Conservation (phyloP, 2,329 filamentous ascomycete genomes). For the Penicillium expansum region DNA sequence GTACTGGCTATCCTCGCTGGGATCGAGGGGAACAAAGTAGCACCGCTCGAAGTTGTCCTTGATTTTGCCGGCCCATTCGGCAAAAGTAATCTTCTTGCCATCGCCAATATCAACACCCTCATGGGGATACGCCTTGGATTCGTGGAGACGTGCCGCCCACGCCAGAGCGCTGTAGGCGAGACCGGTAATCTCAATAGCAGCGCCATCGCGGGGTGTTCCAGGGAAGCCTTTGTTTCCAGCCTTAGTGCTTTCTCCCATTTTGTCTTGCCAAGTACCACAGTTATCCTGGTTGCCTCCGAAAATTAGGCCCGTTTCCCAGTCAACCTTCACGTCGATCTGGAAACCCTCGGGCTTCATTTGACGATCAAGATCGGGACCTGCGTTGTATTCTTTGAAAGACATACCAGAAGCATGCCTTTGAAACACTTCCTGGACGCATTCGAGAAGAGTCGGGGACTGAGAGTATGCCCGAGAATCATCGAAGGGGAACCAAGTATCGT, state of each 20-base stretch:
- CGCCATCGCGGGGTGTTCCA: conserved; percentile 93
- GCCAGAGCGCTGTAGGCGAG: conserved; percentile 83
- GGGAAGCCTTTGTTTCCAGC: conserved; percentile 91
- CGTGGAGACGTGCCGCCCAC: conserved; percentile 71
- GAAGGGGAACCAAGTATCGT: conserved; percentile 88
- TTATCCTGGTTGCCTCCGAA: conserved; percentile 93
- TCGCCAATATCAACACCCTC: conserved; percentile 67
- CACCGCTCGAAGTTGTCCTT: conserved; percentile 85
- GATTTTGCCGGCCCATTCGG: conserved; percentile 75
- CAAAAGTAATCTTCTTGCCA: conserved; percentile 64
- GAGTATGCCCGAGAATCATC: conserved; percentile 85
- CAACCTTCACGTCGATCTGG: conserved; percentile 83
- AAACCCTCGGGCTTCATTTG: conserved; percentile 95
- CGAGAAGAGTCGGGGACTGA: conserved; percentile 74
- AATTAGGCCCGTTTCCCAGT: conserved; percentile 87
- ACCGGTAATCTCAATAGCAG: conserved; percentile 91
- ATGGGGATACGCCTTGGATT: conserved; percentile 69
- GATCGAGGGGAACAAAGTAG: conserved; percentile 76
- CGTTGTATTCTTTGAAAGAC: conserved; percentile 92
- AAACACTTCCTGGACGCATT: conserved; percentile 88
- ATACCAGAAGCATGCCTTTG: conserved; percentile 89
- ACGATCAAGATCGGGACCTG: conserved; percentile 78
- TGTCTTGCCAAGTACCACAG: conserved; percentile 99
- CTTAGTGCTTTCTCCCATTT: conserved; percentile 97
- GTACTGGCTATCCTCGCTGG: conserved; percentile 70